Conservation (phyloP, 2,329 filamentous ascomycete species). For the Leptodontidium sp. region DNA sequence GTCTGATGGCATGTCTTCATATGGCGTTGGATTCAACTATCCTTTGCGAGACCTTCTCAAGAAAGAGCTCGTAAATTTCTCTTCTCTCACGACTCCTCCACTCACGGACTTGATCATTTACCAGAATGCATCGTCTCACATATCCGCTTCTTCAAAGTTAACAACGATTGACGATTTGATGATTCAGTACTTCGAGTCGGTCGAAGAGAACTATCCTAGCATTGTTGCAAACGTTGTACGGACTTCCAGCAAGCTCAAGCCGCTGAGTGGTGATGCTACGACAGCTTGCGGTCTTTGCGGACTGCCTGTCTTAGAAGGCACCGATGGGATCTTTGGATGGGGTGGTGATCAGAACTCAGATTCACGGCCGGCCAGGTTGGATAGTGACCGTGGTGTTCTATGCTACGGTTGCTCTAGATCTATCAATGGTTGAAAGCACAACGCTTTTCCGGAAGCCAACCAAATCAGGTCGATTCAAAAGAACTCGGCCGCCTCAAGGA, state of each 20-base stretch:
- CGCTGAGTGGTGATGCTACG: slow-evolving; percentile 49
- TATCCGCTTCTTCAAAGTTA: slow-evolving; percentile 59
- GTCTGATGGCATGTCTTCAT: slow-evolving; percentile 67
- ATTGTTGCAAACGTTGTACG: slow-evolving; percentile 96
- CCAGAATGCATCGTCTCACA: slow-evolving; percentile 47
- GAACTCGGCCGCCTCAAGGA: slow-evolving; percentile 15
- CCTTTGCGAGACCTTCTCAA: slow-evolving; percentile 86
- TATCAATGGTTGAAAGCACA: slow-evolving; percentile 56
- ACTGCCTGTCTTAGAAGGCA: slow-evolving; percentile 68
- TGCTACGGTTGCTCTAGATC: slow-evolving; percentile 81
- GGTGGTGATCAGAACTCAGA: slow-evolving; percentile 61
- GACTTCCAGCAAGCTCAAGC: slow-evolving; percentile 82
- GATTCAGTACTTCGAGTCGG: slow-evolving; percentile 84
- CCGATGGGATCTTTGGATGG: slow-evolving; percentile 68
- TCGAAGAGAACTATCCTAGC: slow-evolving; percentile 86
- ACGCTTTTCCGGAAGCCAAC: slow-evolving; percentile 21
- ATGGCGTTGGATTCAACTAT: slow-evolving; percentile 65
- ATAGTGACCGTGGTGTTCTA: slow-evolving; percentile 51
- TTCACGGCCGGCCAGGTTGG: slow-evolving; percentile 42
- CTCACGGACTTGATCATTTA: slow-evolving; percentile 59
- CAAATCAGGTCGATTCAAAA: slow-evolving; percentile 5
- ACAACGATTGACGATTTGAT: slow-evolving; percentile 92
- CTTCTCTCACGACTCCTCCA: slow-evolving; percentile 59
- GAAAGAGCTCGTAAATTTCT: slow-evolving; percentile 78
- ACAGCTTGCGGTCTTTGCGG: slow-evolving; percentile 72